A percentile compares a stretch with the other conserved stretches of the same genome.
Evolutionary conservation across 805 yeast genomes (phyloP).

Genomic region (Candida ortonii): DNA sequence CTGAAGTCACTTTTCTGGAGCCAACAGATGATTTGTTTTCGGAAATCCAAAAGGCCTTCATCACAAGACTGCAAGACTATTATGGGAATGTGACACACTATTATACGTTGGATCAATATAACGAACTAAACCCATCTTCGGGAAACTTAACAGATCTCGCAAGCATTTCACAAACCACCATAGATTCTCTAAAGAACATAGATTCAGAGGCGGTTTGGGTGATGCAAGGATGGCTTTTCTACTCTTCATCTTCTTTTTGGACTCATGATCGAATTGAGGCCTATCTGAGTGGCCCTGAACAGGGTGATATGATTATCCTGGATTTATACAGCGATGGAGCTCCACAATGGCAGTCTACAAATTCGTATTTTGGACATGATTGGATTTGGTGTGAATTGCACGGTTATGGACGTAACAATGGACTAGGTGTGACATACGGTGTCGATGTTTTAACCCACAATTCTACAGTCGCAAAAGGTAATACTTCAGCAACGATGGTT

Average conservation of each 20-base stretch:
- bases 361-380: conserved; percentile 9
- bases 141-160: conserved; percentile 4
- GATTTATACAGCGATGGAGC: conserved; percentile 9
- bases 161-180: conserved; percentile 6
- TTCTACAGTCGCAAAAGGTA: conserved; percentile 5
- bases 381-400: conserved; percentile 13
- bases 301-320: conserved; percentile 4
- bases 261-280: conserved; percentile 9
- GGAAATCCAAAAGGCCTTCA: conserved; percentile 6
- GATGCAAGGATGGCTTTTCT: conserved; percentile 13
- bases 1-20: conserved; percentile 5
- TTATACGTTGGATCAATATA: conserved; percentile 11
- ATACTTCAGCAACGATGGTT: conserved; percentile 8
- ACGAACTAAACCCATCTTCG: conserved; percentile 7
- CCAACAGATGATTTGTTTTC: conserved; percentile 4
- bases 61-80: conserved; percentile 4
- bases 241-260: conserved; percentile 5
- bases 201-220: conserved; percentile 13
- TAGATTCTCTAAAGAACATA: conserved; percentile 2
- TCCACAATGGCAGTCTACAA: conserved; percentile 12
- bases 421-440: conserved; percentile 8
- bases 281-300: conserved; percentile 8
- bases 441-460: conserved; percentile 7
- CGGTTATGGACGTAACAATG: conserved; percentile 10
- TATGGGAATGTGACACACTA: conserved; percentile 8